These are phyloP conservation scores for Sisymbrium irio DNA, from an alignment of 345 rosid species.

Conservation along the genomic window DNA sequence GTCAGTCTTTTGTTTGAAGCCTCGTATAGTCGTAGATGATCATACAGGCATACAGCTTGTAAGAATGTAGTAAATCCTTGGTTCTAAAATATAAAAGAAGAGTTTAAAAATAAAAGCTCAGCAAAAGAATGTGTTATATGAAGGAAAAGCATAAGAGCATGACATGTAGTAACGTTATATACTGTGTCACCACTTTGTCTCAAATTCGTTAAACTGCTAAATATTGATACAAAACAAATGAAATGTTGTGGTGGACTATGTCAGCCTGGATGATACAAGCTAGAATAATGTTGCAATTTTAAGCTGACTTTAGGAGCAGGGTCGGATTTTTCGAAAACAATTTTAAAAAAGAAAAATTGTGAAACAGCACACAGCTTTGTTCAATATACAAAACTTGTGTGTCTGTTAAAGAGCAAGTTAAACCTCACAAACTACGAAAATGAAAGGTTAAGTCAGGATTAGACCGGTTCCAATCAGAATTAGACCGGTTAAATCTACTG, in stretches of 20 bases:
- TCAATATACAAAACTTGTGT: neutral
- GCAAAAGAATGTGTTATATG: neutral
- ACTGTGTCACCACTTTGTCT: neutral
- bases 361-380: neutral
- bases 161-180: neutral
- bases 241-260: neutral
- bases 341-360: too few species aligned
- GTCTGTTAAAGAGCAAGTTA: neutral
- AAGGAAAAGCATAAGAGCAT: neutral
- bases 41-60: neutral
- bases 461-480: neutral
- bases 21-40: neutral
- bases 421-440: neutral
- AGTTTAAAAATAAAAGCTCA: neutral
- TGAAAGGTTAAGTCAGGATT: neutral
- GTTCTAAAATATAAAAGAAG: neutral
- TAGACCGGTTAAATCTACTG: neutral
- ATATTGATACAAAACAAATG: neutral
- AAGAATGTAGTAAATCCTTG: neutral
- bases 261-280: neutral
- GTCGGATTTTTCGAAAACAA: too few species aligned
- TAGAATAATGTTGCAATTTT: neutral
- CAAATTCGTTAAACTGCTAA: neutral
- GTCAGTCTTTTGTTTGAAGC: neutral
- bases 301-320: neutral